Conservation (phyloP, 257 asterid species). For the Salvia rosmarinus region DNA sequence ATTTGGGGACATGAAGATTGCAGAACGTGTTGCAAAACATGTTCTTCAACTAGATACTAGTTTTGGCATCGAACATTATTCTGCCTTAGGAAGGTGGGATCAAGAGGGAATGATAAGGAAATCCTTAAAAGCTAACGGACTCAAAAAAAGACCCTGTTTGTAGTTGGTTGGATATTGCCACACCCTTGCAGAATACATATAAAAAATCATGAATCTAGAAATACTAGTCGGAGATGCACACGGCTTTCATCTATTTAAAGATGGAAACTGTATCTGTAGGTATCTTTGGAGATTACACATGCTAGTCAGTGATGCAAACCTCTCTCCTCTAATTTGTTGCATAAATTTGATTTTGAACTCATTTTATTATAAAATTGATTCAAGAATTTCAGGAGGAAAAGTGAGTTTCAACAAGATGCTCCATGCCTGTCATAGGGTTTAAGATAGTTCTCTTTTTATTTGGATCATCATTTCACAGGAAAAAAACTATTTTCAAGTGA, state of each 20-base stretch:
- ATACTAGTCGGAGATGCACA: slow-evolving; percentile 68
- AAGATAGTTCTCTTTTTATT: slow-evolving; percentile 18
- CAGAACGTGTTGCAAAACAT: slow-evolving; percentile 56
- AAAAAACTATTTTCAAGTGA: slow-evolving; percentile 13
- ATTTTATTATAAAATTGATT: not conserved
- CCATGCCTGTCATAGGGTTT: slow-evolving; percentile 1
- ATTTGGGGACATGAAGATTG: slow-evolving; percentile 70
- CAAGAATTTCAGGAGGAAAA: not conserved
- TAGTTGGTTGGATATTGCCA: slow-evolving; percentile 84
- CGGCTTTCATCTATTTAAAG: slow-evolving; percentile 60
- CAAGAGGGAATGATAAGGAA: slow-evolving; percentile 59
- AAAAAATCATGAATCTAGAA: slow-evolving; percentile 53
- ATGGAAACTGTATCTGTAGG: slow-evolving; percentile 65
- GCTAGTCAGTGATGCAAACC: slow-evolving; percentile 15
- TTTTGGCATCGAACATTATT: slow-evolving; percentile 78
- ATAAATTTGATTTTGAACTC: not conserved
- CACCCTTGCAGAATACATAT: slow-evolving; percentile 60
- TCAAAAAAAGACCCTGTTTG: slow-evolving; percentile 71
- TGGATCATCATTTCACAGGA: not conserved
- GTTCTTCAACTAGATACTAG: slow-evolving; percentile 50
- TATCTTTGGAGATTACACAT: slow-evolving; percentile 55
- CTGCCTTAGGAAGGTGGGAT: slow-evolving; percentile 74
- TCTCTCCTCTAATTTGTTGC: not conserved
- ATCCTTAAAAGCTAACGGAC: slow-evolving; percentile 55
- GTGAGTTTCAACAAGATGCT: not conserved